Evolutionary conservation across 108 stramenopile genomes (phyloP).

Genomic region (Nitzschia sp.): DNA sequence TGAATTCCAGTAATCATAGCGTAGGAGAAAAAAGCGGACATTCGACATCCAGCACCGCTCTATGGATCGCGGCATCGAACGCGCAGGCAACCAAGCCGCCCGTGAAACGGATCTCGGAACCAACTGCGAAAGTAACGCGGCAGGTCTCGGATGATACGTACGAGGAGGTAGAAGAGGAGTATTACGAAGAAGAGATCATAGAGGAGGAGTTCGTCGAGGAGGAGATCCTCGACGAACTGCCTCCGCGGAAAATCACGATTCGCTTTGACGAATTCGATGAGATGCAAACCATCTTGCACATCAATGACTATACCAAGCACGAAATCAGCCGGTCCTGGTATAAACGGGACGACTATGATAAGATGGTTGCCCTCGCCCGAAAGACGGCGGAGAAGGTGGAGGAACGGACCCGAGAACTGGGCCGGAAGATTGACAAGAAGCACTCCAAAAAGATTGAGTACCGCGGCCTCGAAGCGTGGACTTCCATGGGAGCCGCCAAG

Average conservation of each 20-base stretch:
- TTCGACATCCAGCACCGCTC: constrained; percentile 13
- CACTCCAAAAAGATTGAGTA: constrained; percentile 35
- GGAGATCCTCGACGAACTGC: constrained; percentile 15
- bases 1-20: neutral
- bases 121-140: neutral
- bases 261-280: constrained; percentile 40
- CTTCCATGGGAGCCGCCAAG: constrained; percentile 27
- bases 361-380: constrained; percentile 30
- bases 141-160: neutral
- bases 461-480: constrained; percentile 41
- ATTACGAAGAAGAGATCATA: constrained; percentile 16
- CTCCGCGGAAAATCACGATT: constrained; percentile 27
- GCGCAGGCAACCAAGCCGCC: neutral
- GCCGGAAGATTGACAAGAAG: constrained; percentile 21
- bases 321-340: constrained; percentile 34
- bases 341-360: constrained; percentile 40
- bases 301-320: constrained; percentile 39
- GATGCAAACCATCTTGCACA: constrained; percentile 38
- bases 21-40: neutral
- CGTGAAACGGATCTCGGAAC: neutral
- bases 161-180: constrained; percentile 1
- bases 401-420: constrained; percentile 26
- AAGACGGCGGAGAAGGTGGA: constrained; percentile 35
- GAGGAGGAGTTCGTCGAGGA: constrained; percentile 1
- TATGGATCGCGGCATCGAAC: constrained; percentile 24